Evolutionary conservation across 179 eudicot genomes (phyloP).

Genomic region (Carnegiea gigantea): DNA sequence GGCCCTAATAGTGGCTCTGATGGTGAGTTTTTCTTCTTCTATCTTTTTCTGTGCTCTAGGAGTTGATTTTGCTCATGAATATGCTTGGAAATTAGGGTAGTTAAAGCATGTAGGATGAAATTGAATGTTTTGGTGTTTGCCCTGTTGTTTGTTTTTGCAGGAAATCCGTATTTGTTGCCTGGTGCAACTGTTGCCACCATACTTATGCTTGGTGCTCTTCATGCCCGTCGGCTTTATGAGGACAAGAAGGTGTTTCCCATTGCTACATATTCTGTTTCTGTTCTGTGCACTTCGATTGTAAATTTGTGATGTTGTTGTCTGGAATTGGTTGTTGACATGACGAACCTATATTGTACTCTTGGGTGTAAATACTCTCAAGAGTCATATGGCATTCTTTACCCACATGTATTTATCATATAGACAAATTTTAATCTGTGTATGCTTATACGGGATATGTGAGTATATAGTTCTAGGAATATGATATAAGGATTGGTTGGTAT

Average conservation of each 20-base stretch:
- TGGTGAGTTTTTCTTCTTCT: constrained; percentile 14
- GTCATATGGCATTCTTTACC: no score
- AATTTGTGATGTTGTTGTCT: neutral
- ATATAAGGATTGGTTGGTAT: neutral
- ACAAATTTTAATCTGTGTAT: no score
- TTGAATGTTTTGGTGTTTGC: neutral
- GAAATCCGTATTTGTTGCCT: constrained; percentile 64
- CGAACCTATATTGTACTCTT: no score
- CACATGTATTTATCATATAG: no score
- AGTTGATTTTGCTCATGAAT: neutral
- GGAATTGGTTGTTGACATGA: neutral
- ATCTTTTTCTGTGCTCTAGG: neutral
- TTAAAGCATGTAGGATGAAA: neutral
- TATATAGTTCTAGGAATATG: no score
- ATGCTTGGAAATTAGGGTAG: neutral
- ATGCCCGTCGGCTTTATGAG: constrained; percentile 83
- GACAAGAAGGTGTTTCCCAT: constrained; percentile 64
- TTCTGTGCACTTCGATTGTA: neutral
- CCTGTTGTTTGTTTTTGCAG: constrained; percentile 36
- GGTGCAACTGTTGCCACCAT: constrained; percentile 95
- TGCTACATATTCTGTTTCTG: neutral
- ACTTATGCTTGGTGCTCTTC: constrained; percentile 90
- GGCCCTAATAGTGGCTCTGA: constrained; percentile 32
- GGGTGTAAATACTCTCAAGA: no score
- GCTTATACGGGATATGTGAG: no score